Evolutionary conservation across 192 early-diverging fungal species (phyloP), one percentile per base, ranked within the genome.

Genomic region (Coemansia sp.): DNA sequence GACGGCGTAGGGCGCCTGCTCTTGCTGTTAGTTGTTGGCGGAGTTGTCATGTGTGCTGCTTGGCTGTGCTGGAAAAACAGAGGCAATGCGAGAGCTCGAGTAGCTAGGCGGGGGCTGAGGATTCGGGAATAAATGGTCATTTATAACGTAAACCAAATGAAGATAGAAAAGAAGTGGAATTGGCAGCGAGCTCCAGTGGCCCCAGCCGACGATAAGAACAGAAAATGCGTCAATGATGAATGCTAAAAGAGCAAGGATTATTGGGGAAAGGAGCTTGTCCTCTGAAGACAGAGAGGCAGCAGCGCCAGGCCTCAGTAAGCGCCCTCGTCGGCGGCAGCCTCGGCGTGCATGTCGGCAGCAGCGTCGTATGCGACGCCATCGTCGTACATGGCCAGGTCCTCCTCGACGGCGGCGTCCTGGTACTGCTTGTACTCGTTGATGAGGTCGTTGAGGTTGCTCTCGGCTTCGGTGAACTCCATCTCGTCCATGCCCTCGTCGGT

Each of bases 341-440:
- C 38, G 38, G 15, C 38, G 13, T 41, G 38, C 38, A 13, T 3
- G 38, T 17, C 38, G 4, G 1, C 38, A 17, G 14, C 42, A 2
- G 22, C 57, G 5, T 42, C 57, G 29, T 33, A 60, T 22, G 37
- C 25, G 30, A 17, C 56, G 15, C 19, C 62, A 2, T 58, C 75
- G 19, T 58, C 63, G 41, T 56, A 15, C 33, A 58, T 19, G n/a
- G 42, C 47, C 25, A 84, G 30, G 50, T 82, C 74, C 29, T 85
- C 87, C 37, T 69, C 86, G 52, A 82, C 73, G 15, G 81, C 80
- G 30, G 88, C 89, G 30, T 89, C 88, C 79, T 92, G 89, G 76
- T 92, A 91, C 87, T 98, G 96, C 80, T 93, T 92, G 85, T 98
- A 98, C 79, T 98, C 96, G 50, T 90, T 91, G 29, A 95, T 87